Evolutionary conservation across 1,284 basidiomycete genomes (phyloP), one percentile per base, ranked within the genome.

Genomic region (Vanrija humicola): DNA sequence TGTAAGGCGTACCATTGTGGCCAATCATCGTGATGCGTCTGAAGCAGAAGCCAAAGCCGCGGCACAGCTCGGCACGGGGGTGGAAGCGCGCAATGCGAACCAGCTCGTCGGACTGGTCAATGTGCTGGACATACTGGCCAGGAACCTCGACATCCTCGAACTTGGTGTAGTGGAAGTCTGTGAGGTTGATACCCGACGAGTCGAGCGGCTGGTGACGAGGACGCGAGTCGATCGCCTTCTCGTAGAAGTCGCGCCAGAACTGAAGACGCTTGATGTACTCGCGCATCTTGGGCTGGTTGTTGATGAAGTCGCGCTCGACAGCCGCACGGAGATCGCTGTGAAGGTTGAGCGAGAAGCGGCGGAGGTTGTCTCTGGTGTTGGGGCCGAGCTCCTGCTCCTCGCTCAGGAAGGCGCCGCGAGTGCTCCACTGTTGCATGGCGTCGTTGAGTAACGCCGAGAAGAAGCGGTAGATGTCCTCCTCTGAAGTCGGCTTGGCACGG

Each of bases 121-220:
- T 93, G 71, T 96, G 89, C 89, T 95, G 61, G 0, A 94, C 88
- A 69, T 99, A 99, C 77, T 99, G 96, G 9, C 96, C 96, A 19
- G 96, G 96, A 53, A 99, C 86, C 74, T 99, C 96, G 49, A 99
- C 91, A 64, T 98, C 96, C 67, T 98, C 96, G 55, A 97, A 94
- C 75, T 95, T 97, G 70, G 87, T 87, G 75, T 97, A 94, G 68
- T 98, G 95, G 81, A 98, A 99, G 75, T 98, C 95, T 12, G 91
- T 90, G 62, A 98, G 80, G 78, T 93, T 98, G 77, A 96, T 93
- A 63, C 90, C 94, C 46, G 91, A 81, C 56, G 87, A 82, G 64
- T 98, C 94, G 50, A 99, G 79, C n/a, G 90, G 86, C 68, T 95
- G 90, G 52, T 87, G 78, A 47, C 87, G 85, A 38, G 93, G 89